Evolutionary conservation across 1,284 basidiomycete species (phyloP).

Genomic region (Fomitopsis palustris): DNA sequence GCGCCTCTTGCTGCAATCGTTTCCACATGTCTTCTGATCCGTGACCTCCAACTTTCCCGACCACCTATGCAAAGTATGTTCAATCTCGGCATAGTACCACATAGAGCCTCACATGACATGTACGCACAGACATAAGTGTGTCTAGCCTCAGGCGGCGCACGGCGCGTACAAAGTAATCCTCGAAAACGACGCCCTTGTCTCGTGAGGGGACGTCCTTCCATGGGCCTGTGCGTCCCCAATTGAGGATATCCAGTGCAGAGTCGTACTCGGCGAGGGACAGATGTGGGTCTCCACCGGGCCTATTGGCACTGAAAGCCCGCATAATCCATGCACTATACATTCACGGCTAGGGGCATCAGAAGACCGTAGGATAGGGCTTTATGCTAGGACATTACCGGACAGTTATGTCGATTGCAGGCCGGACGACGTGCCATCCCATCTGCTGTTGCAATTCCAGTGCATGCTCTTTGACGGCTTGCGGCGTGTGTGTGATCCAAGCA

Average conservation of each 20-base stretch:
- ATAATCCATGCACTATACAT: not conserved
- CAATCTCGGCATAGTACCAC: not conserved
- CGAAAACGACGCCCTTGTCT: not conserved
- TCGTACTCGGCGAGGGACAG: not conserved
- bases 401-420: not conserved
- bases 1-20: not conserved
- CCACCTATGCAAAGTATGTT: no score
- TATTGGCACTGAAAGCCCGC: not conserved
- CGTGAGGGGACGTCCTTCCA: not conserved
- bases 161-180: not conserved
- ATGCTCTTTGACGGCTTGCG: not conserved
- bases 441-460: not conserved
- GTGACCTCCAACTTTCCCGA: not conserved
- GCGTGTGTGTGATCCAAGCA: not conserved
- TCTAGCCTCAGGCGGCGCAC: not conserved
- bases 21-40: not conserved
- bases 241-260: not conserved
- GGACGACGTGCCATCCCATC: not conserved
- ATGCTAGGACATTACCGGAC: not conserved
- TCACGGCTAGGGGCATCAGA: not conserved
- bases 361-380: no score
- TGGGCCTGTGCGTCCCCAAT: not conserved
- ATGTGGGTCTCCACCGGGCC: not conserved
- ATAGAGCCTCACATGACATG: not conserved
- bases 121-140: not conserved